phyloP scores from a whole-genome alignment of 2,329 filamentous ascomycete genomes.

The Juglanconis juglandina region DNA sequence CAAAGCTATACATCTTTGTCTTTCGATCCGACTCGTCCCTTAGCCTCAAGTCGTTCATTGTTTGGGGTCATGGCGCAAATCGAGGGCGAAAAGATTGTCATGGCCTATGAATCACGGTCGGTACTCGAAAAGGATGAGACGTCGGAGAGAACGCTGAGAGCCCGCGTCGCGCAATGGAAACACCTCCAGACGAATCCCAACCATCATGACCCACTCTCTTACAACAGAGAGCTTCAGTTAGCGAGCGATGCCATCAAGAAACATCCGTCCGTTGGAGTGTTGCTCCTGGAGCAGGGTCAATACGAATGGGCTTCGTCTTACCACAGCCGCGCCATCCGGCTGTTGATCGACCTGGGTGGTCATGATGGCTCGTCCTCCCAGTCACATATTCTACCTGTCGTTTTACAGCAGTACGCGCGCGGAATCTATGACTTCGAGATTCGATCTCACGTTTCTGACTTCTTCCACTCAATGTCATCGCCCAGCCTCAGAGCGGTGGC shows the following conservation, averaged over 20 bases:
- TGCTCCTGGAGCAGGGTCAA: slow-evolving; percentile 50
- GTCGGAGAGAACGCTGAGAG: slow-evolving; percentile 34
- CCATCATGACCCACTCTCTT: slow-evolving; percentile 45
- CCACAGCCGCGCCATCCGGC: slow-evolving; percentile 39
- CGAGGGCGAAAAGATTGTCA: slow-evolving; percentile 54
- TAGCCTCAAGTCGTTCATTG: slow-evolving; percentile 41
- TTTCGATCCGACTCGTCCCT: slow-evolving; percentile 28
- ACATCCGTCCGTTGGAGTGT: slow-evolving; percentile 50
- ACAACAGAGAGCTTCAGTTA: slow-evolving; percentile 51
- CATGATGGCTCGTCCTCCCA: slow-evolving; percentile 20
- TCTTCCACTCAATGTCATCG: slow-evolving; percentile 23
- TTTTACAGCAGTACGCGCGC: slow-evolving; percentile 45
- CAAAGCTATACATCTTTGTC: slow-evolving; percentile 45
- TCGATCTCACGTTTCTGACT: slow-evolving; percentile 39
- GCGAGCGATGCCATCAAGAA: slow-evolving; percentile 47
- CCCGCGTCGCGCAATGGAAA: slow-evolving; percentile 43
- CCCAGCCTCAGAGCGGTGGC: slow-evolving; percentile 39
- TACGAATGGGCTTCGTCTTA: slow-evolving; percentile 52
- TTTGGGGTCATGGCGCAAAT: slow-evolving; percentile 50
- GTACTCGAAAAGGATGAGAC: slow-evolving; percentile 33
- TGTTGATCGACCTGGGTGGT: slow-evolving; percentile 35
- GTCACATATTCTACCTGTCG: slow-evolving; percentile 24
- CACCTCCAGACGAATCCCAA: slow-evolving; percentile 35
- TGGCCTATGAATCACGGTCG: slow-evolving; percentile 40
- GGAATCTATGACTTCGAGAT: slow-evolving; percentile 49